phyloP scores from a whole-genome alignment of 1,284 basidiomycete genomes.

The Pascua sp. region DNA sequence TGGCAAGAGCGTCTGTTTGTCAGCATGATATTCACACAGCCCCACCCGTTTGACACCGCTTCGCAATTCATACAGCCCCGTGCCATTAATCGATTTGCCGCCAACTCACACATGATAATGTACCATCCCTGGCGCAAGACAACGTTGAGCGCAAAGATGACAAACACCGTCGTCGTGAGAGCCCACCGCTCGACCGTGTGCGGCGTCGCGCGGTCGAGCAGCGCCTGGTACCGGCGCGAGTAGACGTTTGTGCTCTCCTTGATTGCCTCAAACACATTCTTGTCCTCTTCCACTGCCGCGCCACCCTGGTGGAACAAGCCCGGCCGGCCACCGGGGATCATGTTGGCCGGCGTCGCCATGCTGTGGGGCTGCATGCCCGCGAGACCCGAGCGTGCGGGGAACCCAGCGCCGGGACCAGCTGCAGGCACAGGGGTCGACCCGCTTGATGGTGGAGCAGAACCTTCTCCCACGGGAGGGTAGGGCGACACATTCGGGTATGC shows the following conservation, averaged over 20 bases:
- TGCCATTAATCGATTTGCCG: too few relatives aligned
- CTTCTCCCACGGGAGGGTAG: slow-evolving; percentile 14
- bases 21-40: neutral
- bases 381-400: slow-evolving; percentile 44
- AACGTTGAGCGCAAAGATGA: slow-evolving; percentile 81
- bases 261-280: slow-evolving; percentile 48
- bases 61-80: neutral
- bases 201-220: slow-evolving; percentile 87
- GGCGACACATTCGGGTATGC: slow-evolving; percentile 23
- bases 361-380: slow-evolving; percentile 45
- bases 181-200: slow-evolving; percentile 85
- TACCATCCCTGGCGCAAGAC: slow-evolving; percentile 92
- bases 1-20: slow-evolving; percentile 71
- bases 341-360: slow-evolving; percentile 29
- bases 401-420: slow-evolving; percentile 47
- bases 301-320: slow-evolving; percentile 22
- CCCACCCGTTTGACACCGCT: neutral
- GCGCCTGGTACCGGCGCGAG: slow-evolving; percentile 61
- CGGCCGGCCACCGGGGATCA: slow-evolving; percentile 26
- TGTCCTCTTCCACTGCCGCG: slow-evolving; percentile 40
- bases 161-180: slow-evolving; percentile 67
- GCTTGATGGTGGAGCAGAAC: neutral
- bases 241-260: slow-evolving; percentile 47
- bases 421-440: slow-evolving; percentile 18
- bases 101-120: slow-evolving; percentile 55